Base-by-base conservation (phyloP, 306 rosid genomes). In the Ziziphus jujuba region DNA sequence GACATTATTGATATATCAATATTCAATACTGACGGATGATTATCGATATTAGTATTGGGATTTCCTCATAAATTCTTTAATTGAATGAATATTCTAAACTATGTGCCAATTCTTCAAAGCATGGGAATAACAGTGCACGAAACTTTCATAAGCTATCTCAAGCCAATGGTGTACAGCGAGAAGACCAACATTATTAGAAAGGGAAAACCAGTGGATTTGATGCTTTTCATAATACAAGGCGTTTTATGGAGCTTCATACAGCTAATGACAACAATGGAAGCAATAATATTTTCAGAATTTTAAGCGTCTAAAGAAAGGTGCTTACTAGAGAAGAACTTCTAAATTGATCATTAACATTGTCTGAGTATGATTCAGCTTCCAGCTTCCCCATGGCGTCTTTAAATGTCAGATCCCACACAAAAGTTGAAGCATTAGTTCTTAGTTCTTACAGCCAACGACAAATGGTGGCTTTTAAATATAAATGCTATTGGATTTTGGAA, bases 121-220 rank as follows among this genome's bases (percentile, higher is more conserved):
- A 28, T 28, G 33, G 33, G 3, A 28, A 2, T 4, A 28, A 28
- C 2, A 45, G 65, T 60, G 65, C 9, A 40, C 0, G 66, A 12
- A 22, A 22, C 19, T 0, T 43, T 25, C 6, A 40, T 36, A 23
- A 8, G 19, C 13, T 22, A 22, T 5, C 52, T 43, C 1, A 43
- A 22, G 21, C 66, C 52, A 2, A 23, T 22, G 66, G 21, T 16
- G 34, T 61, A 61, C 23, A 22, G 0, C 4, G 3, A 25, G 45
- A 61, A 61, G 52, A 43, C 19, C 52, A 20, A 61, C 23, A 61
- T 61, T 11, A 22, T 61, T 43, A n/a, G 52, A 61, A 48, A 61
- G 35, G 15, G 45, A 9, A 31, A 61, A 43, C 51, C 53, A 6
- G 2, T 44, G 49, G 49, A 44, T 0, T 19, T 21, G 6, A 40